Evolutionary conservation across 1,139 yeast species (phyloP).

Genomic region (Sugiyamaella novakii): DNA sequence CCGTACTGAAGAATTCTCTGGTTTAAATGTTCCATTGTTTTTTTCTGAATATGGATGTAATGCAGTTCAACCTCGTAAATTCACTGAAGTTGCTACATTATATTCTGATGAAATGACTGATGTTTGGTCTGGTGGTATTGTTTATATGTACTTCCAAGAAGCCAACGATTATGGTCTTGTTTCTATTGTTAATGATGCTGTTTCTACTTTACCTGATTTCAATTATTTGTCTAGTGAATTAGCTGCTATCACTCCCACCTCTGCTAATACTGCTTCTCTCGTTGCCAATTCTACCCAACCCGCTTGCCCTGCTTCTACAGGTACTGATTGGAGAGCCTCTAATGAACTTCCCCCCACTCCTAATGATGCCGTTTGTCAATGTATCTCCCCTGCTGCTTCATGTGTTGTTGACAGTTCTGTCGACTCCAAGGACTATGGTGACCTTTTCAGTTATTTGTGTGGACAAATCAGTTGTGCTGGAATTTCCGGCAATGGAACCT

Average conservation of each 20-base stretch:
- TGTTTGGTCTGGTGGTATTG: constrained; percentile 91
- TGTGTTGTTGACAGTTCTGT: constrained; percentile 56
- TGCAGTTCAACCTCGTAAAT: constrained; percentile 63
- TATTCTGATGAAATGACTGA: constrained; percentile 63
- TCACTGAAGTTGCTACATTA: constrained; percentile 67
- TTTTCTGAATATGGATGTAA: constrained; percentile 96
- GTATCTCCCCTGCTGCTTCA: constrained; percentile 51
- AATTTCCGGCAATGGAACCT: constrained; percentile 55
- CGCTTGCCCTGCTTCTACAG: constrained; percentile 54
- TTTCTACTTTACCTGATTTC: constrained; percentile 63
- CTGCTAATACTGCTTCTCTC: constrained; percentile 54
- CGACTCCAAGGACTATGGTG: constrained; percentile 52
- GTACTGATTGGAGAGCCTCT: constrained; percentile 56
- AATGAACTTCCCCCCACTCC: constrained; percentile 70
- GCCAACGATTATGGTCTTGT: constrained; percentile 89
- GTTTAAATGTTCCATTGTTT: constrained; percentile 73
- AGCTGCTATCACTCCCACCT: constrained; percentile 59
- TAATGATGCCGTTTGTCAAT: constrained; percentile 58
- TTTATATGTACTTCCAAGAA: constrained; percentile 89
- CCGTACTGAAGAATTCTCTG: constrained; percentile 69
- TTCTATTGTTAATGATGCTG: constrained; percentile 53
- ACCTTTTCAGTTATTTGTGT: constrained; percentile 58
- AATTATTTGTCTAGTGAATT: constrained; percentile 52
- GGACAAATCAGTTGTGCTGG: constrained; percentile 48
- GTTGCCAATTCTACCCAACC: constrained; percentile 50